Conservation (phyloP, 2,329 filamentous ascomycete species). For the Colletotrichum eremochloae region DNA sequence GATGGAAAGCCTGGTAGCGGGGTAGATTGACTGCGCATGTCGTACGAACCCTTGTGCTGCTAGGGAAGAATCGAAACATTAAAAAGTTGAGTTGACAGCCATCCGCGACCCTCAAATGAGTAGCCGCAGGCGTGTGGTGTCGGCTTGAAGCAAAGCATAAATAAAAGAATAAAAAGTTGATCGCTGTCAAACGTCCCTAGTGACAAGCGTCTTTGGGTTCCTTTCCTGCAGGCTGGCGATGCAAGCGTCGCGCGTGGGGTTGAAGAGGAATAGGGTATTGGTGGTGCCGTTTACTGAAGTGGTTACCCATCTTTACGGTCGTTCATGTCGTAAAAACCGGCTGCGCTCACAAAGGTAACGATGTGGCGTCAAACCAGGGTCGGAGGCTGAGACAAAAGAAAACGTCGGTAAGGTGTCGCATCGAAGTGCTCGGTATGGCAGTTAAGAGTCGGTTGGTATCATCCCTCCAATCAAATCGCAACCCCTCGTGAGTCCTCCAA, state of each 20-base stretch:
- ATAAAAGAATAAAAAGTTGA: conserved; percentile 13
- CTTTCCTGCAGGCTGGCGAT: conserved; percentile 40
- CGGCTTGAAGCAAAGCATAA: conserved; percentile 11
- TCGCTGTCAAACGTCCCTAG: conserved; percentile 35
- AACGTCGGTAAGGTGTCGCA: conserved; percentile 37
- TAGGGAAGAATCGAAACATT: conserved; percentile 40
- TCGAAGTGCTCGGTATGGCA: conserved; percentile 34
- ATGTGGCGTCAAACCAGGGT: conserved; percentile 15
- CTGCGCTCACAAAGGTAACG: neutral
- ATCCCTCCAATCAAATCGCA: conserved; percentile 17
- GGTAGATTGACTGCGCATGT: conserved; percentile 30
- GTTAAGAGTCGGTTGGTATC: conserved; percentile 5
- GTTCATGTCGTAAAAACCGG: conserved; percentile 34
- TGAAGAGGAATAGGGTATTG: conserved; percentile 37
- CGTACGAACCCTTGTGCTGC: conserved; percentile 31
- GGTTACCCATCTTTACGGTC: conserved; percentile 27
- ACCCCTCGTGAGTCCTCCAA: neutral
- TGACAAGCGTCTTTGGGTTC: conserved; percentile 34
- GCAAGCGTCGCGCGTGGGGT: conserved; percentile 34
- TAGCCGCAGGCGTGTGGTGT: neutral
- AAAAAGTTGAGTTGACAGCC: conserved; percentile 19
- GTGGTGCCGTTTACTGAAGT: conserved; percentile 26
- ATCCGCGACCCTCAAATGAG: conserved; percentile 1
- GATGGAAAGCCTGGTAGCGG: neutral
- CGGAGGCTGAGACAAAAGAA: conserved; percentile 25